Evolutionary conservation across 192 early-diverging fungal genomes (phyloP), one percentile per base, ranked within the genome.

Genomic region (Lobosporangium transversale): DNA sequence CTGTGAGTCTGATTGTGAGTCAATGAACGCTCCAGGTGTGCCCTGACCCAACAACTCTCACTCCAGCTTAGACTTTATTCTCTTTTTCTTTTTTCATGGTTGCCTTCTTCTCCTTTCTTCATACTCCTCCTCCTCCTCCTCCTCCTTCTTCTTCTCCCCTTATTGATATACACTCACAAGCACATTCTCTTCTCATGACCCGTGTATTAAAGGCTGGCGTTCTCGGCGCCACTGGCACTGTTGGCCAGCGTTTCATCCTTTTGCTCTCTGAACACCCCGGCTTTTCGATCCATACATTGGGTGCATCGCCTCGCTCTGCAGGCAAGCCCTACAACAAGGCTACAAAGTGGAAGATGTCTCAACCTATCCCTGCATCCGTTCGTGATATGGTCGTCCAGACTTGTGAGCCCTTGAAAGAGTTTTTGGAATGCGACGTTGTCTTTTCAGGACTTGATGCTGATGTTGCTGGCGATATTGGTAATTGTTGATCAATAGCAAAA

Each of bases 221-320:
- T 61, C 91, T 99, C 50, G 97, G 97, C 61, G 96, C 96, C 31
- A 99, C 97, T 1, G 97, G 97, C 74, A 99, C 95, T 23, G 97
- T 99, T 44, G 97, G 97, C 32, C 97, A 99, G 79, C 91, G 97
- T 27, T 99, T 99, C 66, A 95, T 98, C 55, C 85, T 92, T 62
- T 84, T 99, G 47, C 88, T 99, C 51, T 88, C 90, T 6, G 76
- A 86, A 53, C 94, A 99, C 83, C 95, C 96, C 53, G 80, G 85
- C 62, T 96, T 99, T 80, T 78, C 83, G 54, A 89, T 99, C 79
- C 89, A 91, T 76, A 90, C 93, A 43, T 83, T 99, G 20, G 96
- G 97, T 47, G 97, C 97, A 23, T 94, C 93, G 18, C 80, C 90
- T 57, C 89, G 96, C 29, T 97, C 95, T 23, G 92, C 94, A 11